Conservation (phyloP, 2,329 filamentous ascomycete genomes). For the Neofusicoccum kwambonambiense region DNA sequence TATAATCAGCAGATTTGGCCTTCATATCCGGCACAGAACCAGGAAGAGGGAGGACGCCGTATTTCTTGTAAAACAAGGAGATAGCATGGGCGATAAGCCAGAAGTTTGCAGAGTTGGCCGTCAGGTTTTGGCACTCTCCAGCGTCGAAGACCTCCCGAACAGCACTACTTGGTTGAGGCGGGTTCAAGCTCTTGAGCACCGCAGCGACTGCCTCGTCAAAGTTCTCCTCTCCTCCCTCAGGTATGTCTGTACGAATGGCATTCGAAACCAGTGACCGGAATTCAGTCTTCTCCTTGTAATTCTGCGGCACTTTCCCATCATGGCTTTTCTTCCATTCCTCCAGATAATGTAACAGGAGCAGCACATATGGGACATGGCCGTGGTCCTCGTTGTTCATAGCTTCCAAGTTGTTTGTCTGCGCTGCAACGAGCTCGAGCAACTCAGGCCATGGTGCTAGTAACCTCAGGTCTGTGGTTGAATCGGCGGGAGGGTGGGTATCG, state of each 20-base stretch:
- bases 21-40: slow-evolving; percentile 97
- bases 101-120: slow-evolving; percentile 61
- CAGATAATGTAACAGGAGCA: slow-evolving; percentile 79
- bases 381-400: slow-evolving; percentile 75
- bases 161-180: slow-evolving; percentile 64
- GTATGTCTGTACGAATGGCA: slow-evolving; percentile 66
- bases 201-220: slow-evolving; percentile 88
- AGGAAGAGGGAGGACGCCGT: slow-evolving; percentile 75
- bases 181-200: slow-evolving; percentile 81
- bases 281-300: slow-evolving; percentile 80
- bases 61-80: slow-evolving; percentile 69
- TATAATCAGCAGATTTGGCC: slow-evolving; percentile 84
- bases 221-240: slow-evolving; percentile 92
- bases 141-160: slow-evolving; percentile 79
- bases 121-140: slow-evolving; percentile 53
- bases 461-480: slow-evolving; percentile 79
- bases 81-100: slow-evolving; percentile 87
- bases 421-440: slow-evolving; percentile 63
- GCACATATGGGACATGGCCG: slow-evolving; percentile 85
- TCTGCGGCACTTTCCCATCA: slow-evolving; percentile 65
- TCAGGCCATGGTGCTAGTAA: slow-evolving; percentile 85
- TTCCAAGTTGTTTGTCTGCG: slow-evolving; percentile 69
- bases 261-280: slow-evolving; percentile 72
- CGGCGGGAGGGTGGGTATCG: slow-evolving; percentile 90
- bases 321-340: slow-evolving; percentile 74